A percentile compares a stretch with the other conserved stretches of the same genome.
These are phyloP conservation scores for Carex parvula DNA, from an alignment of 176 grass and related monocot species.

Conservation along the genomic window DNA sequence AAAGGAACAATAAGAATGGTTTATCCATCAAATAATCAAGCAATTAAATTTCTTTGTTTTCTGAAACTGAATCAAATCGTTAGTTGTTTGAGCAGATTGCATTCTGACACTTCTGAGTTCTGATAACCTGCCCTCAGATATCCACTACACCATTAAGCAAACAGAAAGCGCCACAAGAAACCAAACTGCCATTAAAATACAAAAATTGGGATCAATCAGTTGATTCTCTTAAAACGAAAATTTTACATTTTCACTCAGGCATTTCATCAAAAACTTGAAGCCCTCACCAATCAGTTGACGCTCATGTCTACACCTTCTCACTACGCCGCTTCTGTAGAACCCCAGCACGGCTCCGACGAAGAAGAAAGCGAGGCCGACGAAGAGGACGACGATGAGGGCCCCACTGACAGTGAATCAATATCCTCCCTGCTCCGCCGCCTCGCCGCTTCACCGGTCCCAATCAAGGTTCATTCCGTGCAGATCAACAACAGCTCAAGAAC, in stretches of 20 bases:
- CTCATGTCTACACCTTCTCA: slow-evolving; percentile 21
- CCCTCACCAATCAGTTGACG: not conserved
- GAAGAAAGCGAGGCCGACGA: slow-evolving; percentile 29
- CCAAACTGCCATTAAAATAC: not conserved
- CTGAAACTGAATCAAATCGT: too few species aligned
- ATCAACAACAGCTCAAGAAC: slow-evolving; percentile 59
- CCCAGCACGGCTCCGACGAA: slow-evolving; percentile 8
- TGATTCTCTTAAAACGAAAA: not conserved
- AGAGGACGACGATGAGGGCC: not conserved
- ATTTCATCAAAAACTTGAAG: not conserved
- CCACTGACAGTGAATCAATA: slow-evolving; percentile 30
- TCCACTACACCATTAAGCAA: not conserved
- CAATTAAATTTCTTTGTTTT: too few species aligned
- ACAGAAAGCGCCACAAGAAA: not conserved
- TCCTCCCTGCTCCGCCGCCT: slow-evolving; percentile 54
- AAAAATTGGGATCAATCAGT: not conserved
- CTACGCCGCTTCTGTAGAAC: not conserved
- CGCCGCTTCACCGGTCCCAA: slow-evolving; percentile 51
- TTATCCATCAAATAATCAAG: too few species aligned
- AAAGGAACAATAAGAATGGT: too few species aligned
- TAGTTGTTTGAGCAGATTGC: too few species aligned
- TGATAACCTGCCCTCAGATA: not conserved
- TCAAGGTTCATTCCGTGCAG: slow-evolving; percentile 64
- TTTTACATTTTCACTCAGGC: not conserved
- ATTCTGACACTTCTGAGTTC: not conserved